phyloP scores from a whole-genome alignment of 345 rosid species.

The Angophora floribunda region DNA sequence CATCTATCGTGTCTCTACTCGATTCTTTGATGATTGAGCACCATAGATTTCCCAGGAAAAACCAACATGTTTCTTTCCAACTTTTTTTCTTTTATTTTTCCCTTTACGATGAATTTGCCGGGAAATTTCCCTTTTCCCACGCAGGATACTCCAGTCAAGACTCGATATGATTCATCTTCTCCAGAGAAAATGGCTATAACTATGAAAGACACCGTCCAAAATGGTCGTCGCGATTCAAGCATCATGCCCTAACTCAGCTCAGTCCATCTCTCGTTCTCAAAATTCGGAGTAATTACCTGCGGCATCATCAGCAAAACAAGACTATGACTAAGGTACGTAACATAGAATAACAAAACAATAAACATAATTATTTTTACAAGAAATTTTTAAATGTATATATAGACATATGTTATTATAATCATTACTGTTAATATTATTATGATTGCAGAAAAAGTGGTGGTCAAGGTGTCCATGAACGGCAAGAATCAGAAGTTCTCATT shows the following conservation, averaged over 20 bases:
- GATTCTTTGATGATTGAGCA: neutral
- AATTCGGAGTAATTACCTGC: neutral
- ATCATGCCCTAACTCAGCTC: neutral
- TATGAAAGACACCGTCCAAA: neutral
- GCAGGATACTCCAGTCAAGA: neutral
- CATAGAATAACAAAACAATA: neutral
- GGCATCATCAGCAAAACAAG: neutral
- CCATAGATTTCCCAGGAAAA: neutral
- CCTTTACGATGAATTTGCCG: no score
- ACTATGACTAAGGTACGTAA: neutral
- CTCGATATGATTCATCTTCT: neutral
- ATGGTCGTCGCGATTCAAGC: neutral
- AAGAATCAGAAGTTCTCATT: neutral
- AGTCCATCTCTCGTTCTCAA: neutral
- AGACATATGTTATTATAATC: neutral
- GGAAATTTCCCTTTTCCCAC: neutral
- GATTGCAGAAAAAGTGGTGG: slow-evolving; percentile 10
- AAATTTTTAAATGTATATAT: no score
- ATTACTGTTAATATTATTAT: neutral
- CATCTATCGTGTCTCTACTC: neutral
- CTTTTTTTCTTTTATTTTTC: no score
- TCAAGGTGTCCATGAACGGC: slow-evolving; percentile 11
- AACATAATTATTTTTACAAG: no score
- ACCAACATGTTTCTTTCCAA: neutral
- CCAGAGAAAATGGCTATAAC: neutral